Evolutionary conservation across 768 basidiomycete genomes (phyloP).

Genomic region (Roridomyces roridus): DNA sequence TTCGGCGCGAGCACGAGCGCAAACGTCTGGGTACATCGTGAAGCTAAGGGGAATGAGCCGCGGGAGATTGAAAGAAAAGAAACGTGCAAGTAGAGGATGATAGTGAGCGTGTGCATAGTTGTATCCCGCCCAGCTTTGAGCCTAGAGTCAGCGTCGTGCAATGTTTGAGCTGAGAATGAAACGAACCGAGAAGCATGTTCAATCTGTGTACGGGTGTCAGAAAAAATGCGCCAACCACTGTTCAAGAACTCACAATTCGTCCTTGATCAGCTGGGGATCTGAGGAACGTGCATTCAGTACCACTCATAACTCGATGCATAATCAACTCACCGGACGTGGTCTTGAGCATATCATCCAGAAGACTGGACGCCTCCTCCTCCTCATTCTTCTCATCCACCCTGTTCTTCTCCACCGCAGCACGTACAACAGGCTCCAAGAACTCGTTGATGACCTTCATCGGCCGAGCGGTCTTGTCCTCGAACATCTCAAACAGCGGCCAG

Average conservation of each 20-base stretch:
- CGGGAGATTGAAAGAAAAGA: not conserved
- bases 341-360: conserved; percentile 61
- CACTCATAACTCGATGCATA: not conserved
- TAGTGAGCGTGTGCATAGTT: conserved; percentile 41
- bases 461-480: conserved; percentile 49
- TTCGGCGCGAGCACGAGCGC: conserved; percentile 54
- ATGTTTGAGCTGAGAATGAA: not conserved
- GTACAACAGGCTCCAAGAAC: conserved; percentile 60
- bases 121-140: not conserved
- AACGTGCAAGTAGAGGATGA: conserved; percentile 36
- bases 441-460: conserved; percentile 54
- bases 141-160: not conserved
- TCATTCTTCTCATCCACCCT: conserved; percentile 27
- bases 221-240: not conserved
- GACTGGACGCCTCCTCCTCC: conserved; percentile 40
- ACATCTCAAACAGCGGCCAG: conserved; percentile 63
- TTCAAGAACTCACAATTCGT: conserved; percentile 46
- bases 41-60: too few species aligned
- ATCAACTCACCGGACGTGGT: conserved; percentile 47
- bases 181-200: conserved; percentile 50
- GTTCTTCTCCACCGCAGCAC: conserved; percentile 52
- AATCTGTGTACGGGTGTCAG: conserved; percentile 28
- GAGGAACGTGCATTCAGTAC: too few species aligned
- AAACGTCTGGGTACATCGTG: conserved; percentile 48
- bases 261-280: conserved; percentile 51